Conservation (phyloP, 2,329 filamentous ascomycete species). For the Penicillium aurantiogriseum region DNA sequence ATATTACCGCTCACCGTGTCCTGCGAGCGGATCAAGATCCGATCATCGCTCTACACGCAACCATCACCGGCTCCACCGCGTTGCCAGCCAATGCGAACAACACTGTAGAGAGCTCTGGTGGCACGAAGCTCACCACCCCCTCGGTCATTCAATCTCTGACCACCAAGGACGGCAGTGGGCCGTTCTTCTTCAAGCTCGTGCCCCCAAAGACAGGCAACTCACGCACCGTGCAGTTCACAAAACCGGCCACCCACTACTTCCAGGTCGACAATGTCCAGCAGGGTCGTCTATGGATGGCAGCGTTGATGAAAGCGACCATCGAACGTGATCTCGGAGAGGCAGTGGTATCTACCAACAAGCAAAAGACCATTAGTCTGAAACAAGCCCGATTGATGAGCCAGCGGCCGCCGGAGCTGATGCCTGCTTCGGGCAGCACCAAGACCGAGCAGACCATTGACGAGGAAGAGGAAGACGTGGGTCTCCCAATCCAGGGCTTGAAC, state of each 20-base stretch:
- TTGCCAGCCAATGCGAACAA: slow-evolving; percentile 49
- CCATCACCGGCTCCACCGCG: slow-evolving; percentile 79
- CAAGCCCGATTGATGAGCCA: slow-evolving; percentile 87
- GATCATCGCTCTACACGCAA: slow-evolving; percentile 85
- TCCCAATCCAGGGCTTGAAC: slow-evolving; percentile 32
- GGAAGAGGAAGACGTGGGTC: slow-evolving; percentile 28
- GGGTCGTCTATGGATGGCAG: slow-evolving; percentile 95
- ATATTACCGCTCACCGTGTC: slow-evolving; percentile 97
- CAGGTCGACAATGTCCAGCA: slow-evolving; percentile 87
- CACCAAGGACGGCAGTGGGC: slow-evolving; percentile 56
- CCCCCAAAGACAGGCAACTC: slow-evolving; percentile 84
- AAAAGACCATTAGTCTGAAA: slow-evolving; percentile 89
- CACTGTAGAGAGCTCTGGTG: slow-evolving; percentile 33
- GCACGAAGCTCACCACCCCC: slow-evolving; percentile 29
- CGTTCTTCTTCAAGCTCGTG: slow-evolving; percentile 98
- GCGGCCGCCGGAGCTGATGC: slow-evolving; percentile 84
- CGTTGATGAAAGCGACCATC: slow-evolving; percentile 97
- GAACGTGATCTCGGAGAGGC: slow-evolving; percentile 77
- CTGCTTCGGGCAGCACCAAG: slow-evolving; percentile 36
- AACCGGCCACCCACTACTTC: slow-evolving; percentile 96
- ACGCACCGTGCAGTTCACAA: slow-evolving; percentile 93
- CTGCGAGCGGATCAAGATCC: slow-evolving; percentile 89
- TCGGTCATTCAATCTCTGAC: slow-evolving; percentile 33
- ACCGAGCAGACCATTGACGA: slow-evolving; percentile 19
- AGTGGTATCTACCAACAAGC: slow-evolving; percentile 89